phyloP scores from a whole-genome alignment of 768 basidiomycete genomes.

The Cyclocybe cylindracea region DNA sequence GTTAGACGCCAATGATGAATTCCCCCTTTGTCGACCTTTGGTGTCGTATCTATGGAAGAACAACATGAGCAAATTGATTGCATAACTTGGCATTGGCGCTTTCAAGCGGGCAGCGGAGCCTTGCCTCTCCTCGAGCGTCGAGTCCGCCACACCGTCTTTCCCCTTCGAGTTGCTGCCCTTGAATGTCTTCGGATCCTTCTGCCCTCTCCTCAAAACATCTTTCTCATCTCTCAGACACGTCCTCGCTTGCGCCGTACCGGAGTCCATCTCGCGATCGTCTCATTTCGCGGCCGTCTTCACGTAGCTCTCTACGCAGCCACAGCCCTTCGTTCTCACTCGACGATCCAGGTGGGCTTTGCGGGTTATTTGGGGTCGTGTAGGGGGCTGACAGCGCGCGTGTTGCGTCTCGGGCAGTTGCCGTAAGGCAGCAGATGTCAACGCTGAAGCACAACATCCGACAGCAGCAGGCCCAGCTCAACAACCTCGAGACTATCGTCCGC shows the following conservation, averaged over 20 bases:
- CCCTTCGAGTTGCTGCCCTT: conserved; percentile 11
- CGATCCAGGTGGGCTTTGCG: conserved; percentile 58
- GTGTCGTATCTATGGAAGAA: no score
- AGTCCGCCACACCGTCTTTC: conserved; percentile 1
- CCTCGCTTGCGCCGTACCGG: conserved; percentile 1
- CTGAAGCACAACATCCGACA: conserved; percentile 85
- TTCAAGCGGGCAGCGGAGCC: not conserved
- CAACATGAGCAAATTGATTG: no score
- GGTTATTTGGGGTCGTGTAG: conserved; percentile 1
- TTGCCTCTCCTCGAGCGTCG: not conserved
- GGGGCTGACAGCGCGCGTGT: conserved; percentile 9
- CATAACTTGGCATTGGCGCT: no score
- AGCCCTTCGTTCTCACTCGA: conserved; percentile 61
- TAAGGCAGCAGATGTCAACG: conserved; percentile 75
- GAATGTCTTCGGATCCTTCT: conserved; percentile 37
- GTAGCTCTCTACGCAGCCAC: conserved; percentile 44
- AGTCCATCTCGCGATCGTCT: conserved; percentile 30
- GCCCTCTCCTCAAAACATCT: conserved; percentile 5
- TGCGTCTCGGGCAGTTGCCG: conserved; percentile 50
- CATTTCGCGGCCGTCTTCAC: conserved; percentile 44
- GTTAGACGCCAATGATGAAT: no score
- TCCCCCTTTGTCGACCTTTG: no score
- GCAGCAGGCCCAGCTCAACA: conserved; percentile 80
- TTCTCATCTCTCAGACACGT: not conserved
- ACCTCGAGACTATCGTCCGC: conserved; percentile 67